A percentile compares a stretch with the other conserved stretches of the same genome.
phyloP scores from a whole-genome alignment of 2,329 filamentous ascomycete genomes.

The Colletotrichum karsti region DNA sequence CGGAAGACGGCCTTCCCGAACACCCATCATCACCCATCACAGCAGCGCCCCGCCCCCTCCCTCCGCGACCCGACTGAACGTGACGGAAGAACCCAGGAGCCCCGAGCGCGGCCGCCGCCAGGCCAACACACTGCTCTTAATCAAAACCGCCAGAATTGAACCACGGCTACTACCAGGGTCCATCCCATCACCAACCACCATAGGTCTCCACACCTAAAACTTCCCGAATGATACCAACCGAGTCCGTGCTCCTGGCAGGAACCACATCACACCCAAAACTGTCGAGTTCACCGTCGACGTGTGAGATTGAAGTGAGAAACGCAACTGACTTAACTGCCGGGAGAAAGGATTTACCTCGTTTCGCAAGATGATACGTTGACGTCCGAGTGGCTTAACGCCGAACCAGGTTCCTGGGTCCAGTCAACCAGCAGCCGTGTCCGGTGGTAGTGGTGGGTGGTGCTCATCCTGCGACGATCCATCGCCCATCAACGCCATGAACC shows the following conservation, averaged over 20 bases:
- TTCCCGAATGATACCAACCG: too few relatives aligned
- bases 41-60: not conserved
- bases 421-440: not conserved
- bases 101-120: not conserved
- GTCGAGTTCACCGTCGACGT: too few relatives aligned
- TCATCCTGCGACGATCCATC: not conserved
- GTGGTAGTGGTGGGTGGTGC: too few relatives aligned
- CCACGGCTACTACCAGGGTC: not conserved
- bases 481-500: not conserved
- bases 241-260: too few relatives aligned
- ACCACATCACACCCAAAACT: too few relatives aligned
- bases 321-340: too few relatives aligned
- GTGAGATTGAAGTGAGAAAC: too few relatives aligned
- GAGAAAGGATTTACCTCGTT: too few relatives aligned
- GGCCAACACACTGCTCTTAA: not conserved
- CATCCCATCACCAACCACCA: not conserved
- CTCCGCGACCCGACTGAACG: not conserved
- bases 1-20: not conserved
- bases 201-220: not conserved
- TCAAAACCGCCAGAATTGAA: too few relatives aligned
- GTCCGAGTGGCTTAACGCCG: slow-evolving; percentile 11
- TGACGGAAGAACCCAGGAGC: not conserved
- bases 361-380: not conserved
- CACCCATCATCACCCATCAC: not conserved
- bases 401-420: slow-evolving; percentile 14